Percentiles rank a stretch among this genome's conserved stretches.
Conservation (phyloP, 805 yeast species). For the Candida endomychidarum region DNA sequence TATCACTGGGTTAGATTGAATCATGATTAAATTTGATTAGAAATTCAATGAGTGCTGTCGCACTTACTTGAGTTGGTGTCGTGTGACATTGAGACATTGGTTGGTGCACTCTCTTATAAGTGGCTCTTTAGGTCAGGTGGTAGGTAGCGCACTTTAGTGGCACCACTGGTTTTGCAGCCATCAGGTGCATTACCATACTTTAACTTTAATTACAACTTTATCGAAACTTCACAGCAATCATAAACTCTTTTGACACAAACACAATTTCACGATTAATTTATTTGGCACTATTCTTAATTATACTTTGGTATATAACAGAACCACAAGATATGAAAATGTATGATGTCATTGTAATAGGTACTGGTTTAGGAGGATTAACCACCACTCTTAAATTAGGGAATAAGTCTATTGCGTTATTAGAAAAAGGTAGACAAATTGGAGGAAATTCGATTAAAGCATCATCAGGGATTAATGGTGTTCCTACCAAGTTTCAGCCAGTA, state of each 20-base stretch:
- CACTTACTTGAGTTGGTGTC: not conserved
- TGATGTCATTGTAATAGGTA: conserved; percentile 45
- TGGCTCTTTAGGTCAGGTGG: too few relatives aligned
- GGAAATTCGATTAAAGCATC: conserved; percentile 65
- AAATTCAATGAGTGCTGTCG: not conserved
- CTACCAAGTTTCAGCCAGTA: conserved; percentile 27
- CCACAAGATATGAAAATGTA: not conserved
- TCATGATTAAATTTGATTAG: conserved; percentile 24
- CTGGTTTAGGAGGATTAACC: conserved; percentile 58
- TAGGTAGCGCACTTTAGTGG: too few relatives aligned
- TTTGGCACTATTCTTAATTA: not conserved
- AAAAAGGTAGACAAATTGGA: conserved; percentile 50
- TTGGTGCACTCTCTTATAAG: too few relatives aligned
- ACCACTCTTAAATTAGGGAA: conserved; percentile 40
- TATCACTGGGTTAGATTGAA: conserved; percentile 37
- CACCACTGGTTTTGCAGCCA: not conserved
- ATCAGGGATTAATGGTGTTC: conserved; percentile 54
- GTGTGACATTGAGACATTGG: too few relatives aligned
- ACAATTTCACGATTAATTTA: not conserved
- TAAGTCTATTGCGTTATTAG: conserved; percentile 46
- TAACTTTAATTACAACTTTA: not conserved
- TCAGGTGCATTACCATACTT: not conserved
- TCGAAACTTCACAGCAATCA: too few relatives aligned
- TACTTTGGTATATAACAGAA: conserved; percentile 1
- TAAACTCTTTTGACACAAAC: too few relatives aligned